These are phyloP conservation scores for Populus trichocarpa DNA, from an alignment of 441 rosid genomes.

Conservation along the genomic window DNA sequence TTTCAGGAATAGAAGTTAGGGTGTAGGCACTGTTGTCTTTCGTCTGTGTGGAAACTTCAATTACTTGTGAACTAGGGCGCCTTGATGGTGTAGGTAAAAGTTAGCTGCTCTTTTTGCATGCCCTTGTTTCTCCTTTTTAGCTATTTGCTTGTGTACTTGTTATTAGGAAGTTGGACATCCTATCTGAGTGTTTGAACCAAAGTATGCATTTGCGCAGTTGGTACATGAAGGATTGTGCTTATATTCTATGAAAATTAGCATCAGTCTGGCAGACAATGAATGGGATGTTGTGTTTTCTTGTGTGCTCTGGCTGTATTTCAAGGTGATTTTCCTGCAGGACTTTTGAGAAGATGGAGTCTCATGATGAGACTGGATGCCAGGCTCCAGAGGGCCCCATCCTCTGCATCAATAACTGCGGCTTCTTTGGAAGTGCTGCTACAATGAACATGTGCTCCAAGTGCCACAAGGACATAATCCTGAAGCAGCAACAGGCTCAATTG, in stretches of 20 bases:
- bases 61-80: neutral
- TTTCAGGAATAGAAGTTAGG: neutral
- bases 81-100: neutral
- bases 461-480: conserved; percentile 32
- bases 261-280: neutral
- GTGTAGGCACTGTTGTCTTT: neutral
- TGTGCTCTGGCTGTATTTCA: neutral
- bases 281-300: neutral
- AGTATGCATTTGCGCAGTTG: neutral
- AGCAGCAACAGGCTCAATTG: conserved; percentile 35
- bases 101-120: neutral
- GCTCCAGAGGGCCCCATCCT: conserved; percentile 26
- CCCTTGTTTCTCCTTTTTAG: neutral
- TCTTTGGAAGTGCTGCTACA: conserved; percentile 40
- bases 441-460: conserved; percentile 49
- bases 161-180: neutral
- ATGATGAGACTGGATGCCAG: conserved; percentile 42
- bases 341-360: conserved; percentile 39
- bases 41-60: neutral
- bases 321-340: conserved; percentile 18
- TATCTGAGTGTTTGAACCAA: neutral
- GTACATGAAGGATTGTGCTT: neutral
- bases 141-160: neutral
- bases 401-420: conserved; percentile 11
- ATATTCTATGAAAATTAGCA: neutral